Base-by-base conservation (phyloP, 805 yeast genomes). In the Saccharomycodes ludwigii region DNA sequence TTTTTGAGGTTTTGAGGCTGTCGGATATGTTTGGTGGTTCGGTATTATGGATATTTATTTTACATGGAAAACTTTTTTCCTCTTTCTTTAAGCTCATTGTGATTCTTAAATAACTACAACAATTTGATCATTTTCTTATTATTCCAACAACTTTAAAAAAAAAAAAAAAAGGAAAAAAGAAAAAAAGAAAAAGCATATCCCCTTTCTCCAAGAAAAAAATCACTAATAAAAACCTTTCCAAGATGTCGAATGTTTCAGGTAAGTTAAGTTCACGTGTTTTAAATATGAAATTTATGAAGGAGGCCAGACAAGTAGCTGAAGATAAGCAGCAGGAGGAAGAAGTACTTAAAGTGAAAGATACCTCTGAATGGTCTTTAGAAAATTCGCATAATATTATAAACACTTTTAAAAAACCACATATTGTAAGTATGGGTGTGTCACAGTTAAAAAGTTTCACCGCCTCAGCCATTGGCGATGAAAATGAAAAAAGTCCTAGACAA, bases 231-330 rank as follows among this genome's bases (percentile, higher is more conserved):
- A 38, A 31, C 15, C 15, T 13, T 15, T 14, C 5, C 15, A 38
- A 13, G 11, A 29, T 25, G 47, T 44, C 51, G 41, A 29, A 31
- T 11, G 46, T 47, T 11, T 49, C 48, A 25, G 61, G 56, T 11
- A 51, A 53, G 29, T 56, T 73, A 35, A 78, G 91, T 18, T 70
- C 71, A 44, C 67, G 84, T 45, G 81, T 83, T 44, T 61, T 77
- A 73, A 78, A 76, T 68, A 83, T 83, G 95, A 83, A 82, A 64
- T 75, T 73, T 59, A 70, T 73, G 75, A 59, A 52, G 28, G 51
- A 64, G 21, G 70, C 66, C 15, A 63, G 56, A 23, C 48, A 49
- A n/a, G 52, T 44, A 16, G 56, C 48, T 16, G 49, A 48, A 37
- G 44, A 47, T 33, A 48, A 50, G 18, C 46, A 60, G 23, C 50